Percentiles rank a stretch among this genome's conserved stretches.
phyloP scores from a whole-genome alignment of 306 rosid genomes.

The Cotoneaster glaucophyllus region DNA sequence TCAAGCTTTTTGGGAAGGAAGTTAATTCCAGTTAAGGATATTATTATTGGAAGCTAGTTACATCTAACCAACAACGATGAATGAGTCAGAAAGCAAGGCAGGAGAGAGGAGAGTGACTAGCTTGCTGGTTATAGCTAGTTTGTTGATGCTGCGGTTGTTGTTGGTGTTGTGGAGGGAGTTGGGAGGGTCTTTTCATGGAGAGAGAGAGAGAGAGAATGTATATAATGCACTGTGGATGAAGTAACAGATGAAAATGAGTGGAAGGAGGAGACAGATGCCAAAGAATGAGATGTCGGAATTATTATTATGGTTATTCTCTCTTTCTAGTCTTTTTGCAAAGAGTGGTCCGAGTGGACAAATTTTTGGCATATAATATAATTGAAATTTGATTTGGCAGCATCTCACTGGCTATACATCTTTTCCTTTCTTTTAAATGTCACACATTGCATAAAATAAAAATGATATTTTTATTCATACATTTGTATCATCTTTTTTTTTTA shows the following conservation, averaged over 20 bases:
- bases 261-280: constrained; percentile 8
- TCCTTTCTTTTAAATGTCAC: constrained; percentile 20
- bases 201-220: not conserved
- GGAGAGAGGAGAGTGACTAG: not conserved
- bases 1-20: not conserved
- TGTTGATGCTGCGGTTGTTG: constrained; percentile 8
- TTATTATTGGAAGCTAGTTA: not conserved
- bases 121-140: not conserved
- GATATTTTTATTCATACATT: too few species aligned
- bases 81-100: not conserved
- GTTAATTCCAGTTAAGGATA: not conserved
- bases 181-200: constrained; percentile 33
- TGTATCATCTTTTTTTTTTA: too few species aligned
- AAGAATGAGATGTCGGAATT: constrained; percentile 10
- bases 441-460: not conserved
- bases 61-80: not conserved
- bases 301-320: constrained; percentile 12
- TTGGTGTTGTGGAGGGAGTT: constrained; percentile 34
- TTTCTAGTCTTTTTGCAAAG: constrained; percentile 7
- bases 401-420: constrained; percentile 5
- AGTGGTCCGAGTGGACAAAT: constrained; percentile 30
- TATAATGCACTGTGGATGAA: constrained; percentile 20
- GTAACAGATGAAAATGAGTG: constrained; percentile 20
- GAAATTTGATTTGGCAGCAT: constrained; percentile 39
- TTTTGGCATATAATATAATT: constrained; percentile 5